Conservation (phyloP, 1,139 yeast species). For the Pichia sp. region DNA sequence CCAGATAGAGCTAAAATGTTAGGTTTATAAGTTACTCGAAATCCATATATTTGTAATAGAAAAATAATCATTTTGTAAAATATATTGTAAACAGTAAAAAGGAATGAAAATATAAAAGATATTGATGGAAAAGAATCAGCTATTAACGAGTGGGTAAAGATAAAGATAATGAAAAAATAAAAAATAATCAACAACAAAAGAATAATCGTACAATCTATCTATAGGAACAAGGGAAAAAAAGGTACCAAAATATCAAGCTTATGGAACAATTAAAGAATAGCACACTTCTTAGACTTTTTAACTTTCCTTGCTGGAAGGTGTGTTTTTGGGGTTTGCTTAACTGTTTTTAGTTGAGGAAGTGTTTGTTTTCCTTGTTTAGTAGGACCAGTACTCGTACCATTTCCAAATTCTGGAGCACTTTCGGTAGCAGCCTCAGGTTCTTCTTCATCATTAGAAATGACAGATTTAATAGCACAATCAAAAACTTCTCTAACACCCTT, state of each 20-base stretch:
- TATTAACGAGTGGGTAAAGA: too few relatives aligned
- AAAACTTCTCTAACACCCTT: conserved; percentile 78
- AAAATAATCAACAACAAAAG: background rate
- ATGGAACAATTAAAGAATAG: conserved; percentile 38
- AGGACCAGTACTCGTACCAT: conserved; percentile 7
- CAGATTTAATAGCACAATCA: conserved; percentile 72
- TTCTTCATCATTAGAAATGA: conserved; percentile 48
- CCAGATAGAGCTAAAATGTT: conserved; percentile 51
- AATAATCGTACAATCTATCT: background rate
- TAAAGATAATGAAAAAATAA: background rate
- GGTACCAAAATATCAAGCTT: too few relatives aligned
- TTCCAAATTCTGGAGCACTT: conserved; percentile 6
- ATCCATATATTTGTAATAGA: too few relatives aligned
- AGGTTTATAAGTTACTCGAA: conserved; percentile 18
- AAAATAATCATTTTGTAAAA: background rate
- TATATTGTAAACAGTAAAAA: background rate
- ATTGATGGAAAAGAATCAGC: too few relatives aligned
- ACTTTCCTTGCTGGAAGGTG: conserved; percentile 27
- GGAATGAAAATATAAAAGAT: background rate
- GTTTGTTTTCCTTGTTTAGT: background rate
- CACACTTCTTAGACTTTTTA: conserved; percentile 43
- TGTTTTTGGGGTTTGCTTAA: conserved; percentile 11
- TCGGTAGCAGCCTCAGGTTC: conserved; percentile 31
- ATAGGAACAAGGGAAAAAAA: background rate
- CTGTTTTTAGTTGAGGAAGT: conserved; percentile 3